Evolutionary conservation across 78 protist species (phyloP).

Genomic region (Dictyostelium firmibasis): DNA sequence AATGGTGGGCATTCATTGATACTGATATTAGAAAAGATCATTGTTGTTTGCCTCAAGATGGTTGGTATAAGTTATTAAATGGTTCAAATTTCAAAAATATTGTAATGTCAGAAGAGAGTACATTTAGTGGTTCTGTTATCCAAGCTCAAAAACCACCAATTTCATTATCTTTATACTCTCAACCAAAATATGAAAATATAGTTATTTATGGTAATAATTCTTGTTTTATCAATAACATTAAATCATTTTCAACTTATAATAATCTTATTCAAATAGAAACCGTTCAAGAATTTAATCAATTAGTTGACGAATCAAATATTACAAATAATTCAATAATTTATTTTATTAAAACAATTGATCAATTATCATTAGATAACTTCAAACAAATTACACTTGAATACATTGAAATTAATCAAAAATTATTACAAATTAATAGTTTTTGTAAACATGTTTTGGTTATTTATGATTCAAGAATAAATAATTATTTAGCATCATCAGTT

Average conservation of each 20-base stretch:
- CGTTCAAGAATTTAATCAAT: neutral
- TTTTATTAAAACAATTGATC: neutral
- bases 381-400: neutral
- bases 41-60: neutral
- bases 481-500: neutral
- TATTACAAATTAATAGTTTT: neutral
- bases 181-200: neutral
- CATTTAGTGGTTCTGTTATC: neutral
- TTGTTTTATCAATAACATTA: neutral
- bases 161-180: too few species aligned
- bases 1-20: constrained; percentile 32
- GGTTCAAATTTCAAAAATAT: neutral
- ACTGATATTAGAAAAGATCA: constrained; percentile 9
- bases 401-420: constrained; percentile 29
- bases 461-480: neutral
- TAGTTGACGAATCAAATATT: neutral
- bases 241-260: neutral
- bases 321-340: neutral
- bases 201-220: neutral
- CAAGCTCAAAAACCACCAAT: constrained; percentile 3
- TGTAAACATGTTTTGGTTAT: neutral
- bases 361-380: neutral
- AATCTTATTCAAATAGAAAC: neutral
- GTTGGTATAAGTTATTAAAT: neutral
- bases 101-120: neutral